Base-by-base conservation (phyloP, 169 alveolate genomes). In the Pseudocohnilembus persalinus region DNA sequence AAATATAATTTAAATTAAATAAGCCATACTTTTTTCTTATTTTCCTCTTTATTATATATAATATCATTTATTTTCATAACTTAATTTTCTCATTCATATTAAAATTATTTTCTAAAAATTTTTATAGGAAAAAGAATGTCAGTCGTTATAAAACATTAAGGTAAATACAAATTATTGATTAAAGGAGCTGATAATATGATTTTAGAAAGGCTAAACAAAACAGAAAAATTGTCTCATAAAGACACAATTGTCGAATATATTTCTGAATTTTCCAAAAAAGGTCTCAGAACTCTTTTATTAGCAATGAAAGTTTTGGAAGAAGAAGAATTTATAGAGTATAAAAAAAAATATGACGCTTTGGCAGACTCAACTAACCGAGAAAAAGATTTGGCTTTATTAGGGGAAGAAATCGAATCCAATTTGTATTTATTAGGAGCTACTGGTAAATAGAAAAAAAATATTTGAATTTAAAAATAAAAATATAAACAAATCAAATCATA, bases 251-350 rank as follows among this genome's bases (percentile, higher is more conserved):
- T 89, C 63, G 97, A 97, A 82, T 98, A 97, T 84, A 94, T 99
- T 77, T 97, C 96, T 75, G 96, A 97, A 88, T 95, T 98, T 86
- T 98, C 99, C 28, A 93, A 96, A 68, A 89, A 96, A 88, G 99
- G 99, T 0, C 91, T 98, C 77, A 94, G 99, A 74, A 98, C 99
- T 27, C 91, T 99, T 20, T 97, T 98, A n/a, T 93, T 98, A 88
- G 99, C 98, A 0, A 95, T 96, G 92, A 97, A 95, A 88, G 94
- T 95, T 26, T 87, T 98, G 31, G 94, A 97, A 34, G 97, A 94
- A 81, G 87, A 89, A n/a, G 99, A 98, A 82, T 96, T 92, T 79
- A 85, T 92, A 1, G 89, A 88, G 34, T 96, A 97, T 81, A 28
- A 80, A 6, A 35, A 80, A 35, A 81, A 90, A 77, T 85, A 84